phyloP scores from a whole-genome alignment of 768 basidiomycete species.

The Hortiboletus flavorubellus region DNA sequence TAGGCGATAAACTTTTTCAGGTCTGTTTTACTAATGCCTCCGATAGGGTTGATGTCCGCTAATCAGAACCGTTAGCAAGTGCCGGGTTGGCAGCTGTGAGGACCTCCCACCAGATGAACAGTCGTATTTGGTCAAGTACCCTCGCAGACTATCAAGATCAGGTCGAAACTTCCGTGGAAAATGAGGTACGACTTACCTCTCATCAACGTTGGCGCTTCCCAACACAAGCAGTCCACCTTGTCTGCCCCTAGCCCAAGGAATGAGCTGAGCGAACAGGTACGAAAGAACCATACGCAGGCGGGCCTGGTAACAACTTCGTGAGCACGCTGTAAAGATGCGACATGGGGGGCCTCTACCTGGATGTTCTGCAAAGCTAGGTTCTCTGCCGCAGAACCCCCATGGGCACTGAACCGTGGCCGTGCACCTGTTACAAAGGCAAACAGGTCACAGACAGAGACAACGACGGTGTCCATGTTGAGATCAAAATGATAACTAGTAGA shows the following conservation, averaged over 20 bases:
- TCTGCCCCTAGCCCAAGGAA: constrained; percentile 88
- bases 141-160: constrained; percentile 63
- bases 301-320: constrained; percentile 49
- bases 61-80: neutral
- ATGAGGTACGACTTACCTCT: constrained; percentile 56
- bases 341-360: constrained; percentile 47
- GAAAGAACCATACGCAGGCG: constrained; percentile 91
- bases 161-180: neutral
- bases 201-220: constrained; percentile 98
- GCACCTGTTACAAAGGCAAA: constrained; percentile 79
- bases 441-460: constrained; percentile 77
- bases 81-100: neutral
- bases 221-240: constrained; percentile 86
- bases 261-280: constrained; percentile 91
- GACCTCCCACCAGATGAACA: constrained; percentile 71
- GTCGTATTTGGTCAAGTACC: constrained; percentile 98
- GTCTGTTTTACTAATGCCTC: constrained; percentile 96
- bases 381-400: constrained; percentile 85
- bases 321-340: neutral
- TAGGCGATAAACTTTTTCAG: constrained; percentile 93
- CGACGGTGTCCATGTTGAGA: constrained; percentile 92
- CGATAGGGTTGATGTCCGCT: constrained; percentile 99
- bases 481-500: constrained; percentile 81
- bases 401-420: constrained; percentile 73
- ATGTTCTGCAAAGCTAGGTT: constrained; percentile 98